These are phyloP conservation scores for Apiospora marii DNA, from an alignment of 2,329 filamentous ascomycete genomes.

Conservation along the genomic window DNA sequence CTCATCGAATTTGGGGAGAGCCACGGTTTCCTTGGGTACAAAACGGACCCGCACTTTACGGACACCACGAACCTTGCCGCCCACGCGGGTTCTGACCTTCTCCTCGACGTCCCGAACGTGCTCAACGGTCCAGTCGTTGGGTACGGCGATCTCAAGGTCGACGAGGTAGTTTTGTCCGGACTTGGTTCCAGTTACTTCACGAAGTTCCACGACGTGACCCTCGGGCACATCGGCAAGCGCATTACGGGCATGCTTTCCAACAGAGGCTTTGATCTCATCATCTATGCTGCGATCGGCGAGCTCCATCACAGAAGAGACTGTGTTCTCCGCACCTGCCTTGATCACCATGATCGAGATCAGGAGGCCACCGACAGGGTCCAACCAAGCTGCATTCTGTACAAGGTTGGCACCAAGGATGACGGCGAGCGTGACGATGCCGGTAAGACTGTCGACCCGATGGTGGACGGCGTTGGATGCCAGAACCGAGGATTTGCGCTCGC, in stretches of 20 bases:
- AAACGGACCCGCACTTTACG: constrained; percentile 86
- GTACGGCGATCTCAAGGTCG: constrained; percentile 86
- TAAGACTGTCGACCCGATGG: constrained; percentile 94
- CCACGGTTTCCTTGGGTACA: constrained; percentile 69
- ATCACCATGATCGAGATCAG: constrained; percentile 94
- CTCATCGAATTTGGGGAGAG: constrained; percentile 74
- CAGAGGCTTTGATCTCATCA: constrained; percentile 77
- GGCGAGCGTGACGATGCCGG: constrained; percentile 88
- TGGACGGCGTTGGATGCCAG: constrained; percentile 96
- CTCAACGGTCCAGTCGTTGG: constrained; percentile 77
- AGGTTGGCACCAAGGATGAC: constrained; percentile 92
- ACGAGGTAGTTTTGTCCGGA: constrained; percentile 96
- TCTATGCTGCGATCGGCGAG: constrained; percentile 92
- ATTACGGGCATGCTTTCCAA: constrained; percentile 70
- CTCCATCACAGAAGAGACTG: constrained; percentile 80
- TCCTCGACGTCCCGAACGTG: constrained; percentile 76
- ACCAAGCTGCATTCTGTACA: constrained; percentile 84
- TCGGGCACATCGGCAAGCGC: constrained; percentile 63
- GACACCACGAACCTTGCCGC: constrained; percentile 81
- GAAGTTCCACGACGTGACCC: constrained; percentile 70
- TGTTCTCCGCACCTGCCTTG: constrained; percentile 88
- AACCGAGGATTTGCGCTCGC: constrained; percentile 92
- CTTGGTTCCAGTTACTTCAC: constrained; percentile 88
- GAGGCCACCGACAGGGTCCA: constrained; percentile 92
- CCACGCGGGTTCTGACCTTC: constrained; percentile 74